Evolutionary conservation across 306 rosid species (phyloP).

Genomic region (Urtica urens): DNA sequence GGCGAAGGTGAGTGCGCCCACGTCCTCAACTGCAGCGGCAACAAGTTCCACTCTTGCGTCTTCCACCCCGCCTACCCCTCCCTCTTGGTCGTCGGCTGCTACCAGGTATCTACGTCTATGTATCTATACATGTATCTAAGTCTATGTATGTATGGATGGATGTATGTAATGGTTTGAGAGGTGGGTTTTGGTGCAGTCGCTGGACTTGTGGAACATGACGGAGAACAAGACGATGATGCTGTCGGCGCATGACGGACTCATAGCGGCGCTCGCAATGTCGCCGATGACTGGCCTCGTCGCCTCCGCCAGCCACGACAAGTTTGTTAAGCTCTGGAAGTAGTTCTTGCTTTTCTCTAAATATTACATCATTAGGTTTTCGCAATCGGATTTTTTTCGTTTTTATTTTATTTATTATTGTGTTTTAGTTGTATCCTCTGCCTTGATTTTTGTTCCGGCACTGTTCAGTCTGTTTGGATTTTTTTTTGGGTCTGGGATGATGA

Average conservation of each 20-base stretch:
- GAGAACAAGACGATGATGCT: conserved; percentile 91
- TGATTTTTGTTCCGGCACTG: conserved; percentile 9
- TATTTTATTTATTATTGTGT: too few relatives aligned
- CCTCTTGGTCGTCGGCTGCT: conserved; percentile 87
- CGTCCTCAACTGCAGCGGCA: conserved; percentile 78
- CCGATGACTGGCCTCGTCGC: conserved; percentile 71
- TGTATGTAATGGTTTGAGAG: too few relatives aligned
- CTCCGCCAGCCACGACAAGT: conserved; percentile 89
- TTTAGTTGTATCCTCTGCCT: too few relatives aligned
- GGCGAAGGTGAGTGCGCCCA: conserved; percentile 76
- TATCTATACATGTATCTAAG: too few relatives aligned
- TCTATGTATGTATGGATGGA: too few relatives aligned
- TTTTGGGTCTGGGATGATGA: neutral
- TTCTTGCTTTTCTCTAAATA: conserved; percentile 14
- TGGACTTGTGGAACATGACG: conserved; percentile 92
- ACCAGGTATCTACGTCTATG: too few relatives aligned
- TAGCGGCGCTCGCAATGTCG: conserved; percentile 71
- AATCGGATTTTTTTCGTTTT: too few relatives aligned
- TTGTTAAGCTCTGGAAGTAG: conserved; percentile 81
- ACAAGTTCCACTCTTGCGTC: conserved; percentile 72
- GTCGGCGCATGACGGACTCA: conserved; percentile 82
- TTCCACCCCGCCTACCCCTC: conserved; percentile 84
- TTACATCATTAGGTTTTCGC: conserved; percentile 22
- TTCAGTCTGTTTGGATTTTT: conserved; percentile 8
- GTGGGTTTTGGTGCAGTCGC: conserved; percentile 60